Evolutionary conservation across 2,329 filamentous ascomycete species (phyloP).

Genomic region (Ilyonectria mors-panacis): DNA sequence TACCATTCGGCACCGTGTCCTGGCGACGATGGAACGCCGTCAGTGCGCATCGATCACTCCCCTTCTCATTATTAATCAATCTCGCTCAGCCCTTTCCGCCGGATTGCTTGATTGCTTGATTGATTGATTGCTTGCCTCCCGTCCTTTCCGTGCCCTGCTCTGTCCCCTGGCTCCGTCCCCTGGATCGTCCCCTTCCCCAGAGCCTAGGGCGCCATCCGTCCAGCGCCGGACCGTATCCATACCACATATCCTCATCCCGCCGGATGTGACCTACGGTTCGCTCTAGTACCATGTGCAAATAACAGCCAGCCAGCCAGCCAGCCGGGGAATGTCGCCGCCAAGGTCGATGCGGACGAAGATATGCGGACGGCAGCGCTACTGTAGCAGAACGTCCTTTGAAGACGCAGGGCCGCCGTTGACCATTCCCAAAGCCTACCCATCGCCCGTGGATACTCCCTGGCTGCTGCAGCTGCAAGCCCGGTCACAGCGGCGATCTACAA

Average conservation of each 20-base stretch:
- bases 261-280: constrained; percentile 1
- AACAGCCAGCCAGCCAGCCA: not conserved
- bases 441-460: constrained; percentile 21
- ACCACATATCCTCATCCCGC: constrained; percentile 2
- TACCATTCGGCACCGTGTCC: constrained; percentile 13
- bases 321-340: not conserved
- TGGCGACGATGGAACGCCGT: constrained; percentile 18
- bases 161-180: not conserved
- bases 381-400: not conserved
- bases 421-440: constrained; percentile 27
- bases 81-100: constrained; percentile 17
- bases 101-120: not conserved
- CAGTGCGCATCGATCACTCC: constrained; percentile 21
- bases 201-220: not conserved
- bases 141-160: constrained; percentile 5
- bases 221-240: not conserved
- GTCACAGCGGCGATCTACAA: constrained; percentile 23
- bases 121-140: not conserved
- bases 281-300: constrained; percentile 3
- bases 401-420: constrained; percentile 9
- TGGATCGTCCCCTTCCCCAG: constrained; percentile 5
- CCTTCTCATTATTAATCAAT: constrained; percentile 30
- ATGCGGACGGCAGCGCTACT: not conserved
- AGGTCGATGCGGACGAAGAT: not conserved
- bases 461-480: constrained; percentile 12